Evolutionary conservation across 1,139 yeast genomes (phyloP), one percentile per base, ranked within the genome.

Genomic region (Kodamaea arcana): DNA sequence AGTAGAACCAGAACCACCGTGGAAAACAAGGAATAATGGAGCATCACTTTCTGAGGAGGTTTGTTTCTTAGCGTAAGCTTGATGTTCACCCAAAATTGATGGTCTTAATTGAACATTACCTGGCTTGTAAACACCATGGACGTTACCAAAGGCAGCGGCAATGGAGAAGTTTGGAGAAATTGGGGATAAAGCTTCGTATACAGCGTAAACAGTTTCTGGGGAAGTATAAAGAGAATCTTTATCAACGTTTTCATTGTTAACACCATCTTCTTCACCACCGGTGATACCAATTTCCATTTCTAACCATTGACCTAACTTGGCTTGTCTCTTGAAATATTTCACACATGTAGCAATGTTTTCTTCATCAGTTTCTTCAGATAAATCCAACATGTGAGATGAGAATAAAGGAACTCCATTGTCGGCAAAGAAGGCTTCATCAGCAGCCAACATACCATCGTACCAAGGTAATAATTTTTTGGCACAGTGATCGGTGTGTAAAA

Each of bases 181-280:
- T 65, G 94, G 85, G 39, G 86, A 60, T 55, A 92, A 78, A 41
- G 96, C 96, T 69, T 85, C 73, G 80, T 86, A 75, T 56, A 92
- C 97, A 51, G 78, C 80, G 73, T 67, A 94, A 40, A 92, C 96
- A 54, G 96, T 94, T 72, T 85, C 96, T 59, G 99, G 92, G 56
- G 82, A 79, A 53, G 99, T 92, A 83, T 92, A 94, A 57, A 92
- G 77, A 49, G 84, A 68, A 50, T 85, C 88, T 70, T 84, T 82
- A 64, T 80, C 80, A 50, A 86, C 97, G 66, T 80, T 77, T 70
- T 90, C 94, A 79, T 92, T 94, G 83, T 92, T 94, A 58, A 94
- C 98, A 81, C 99, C 99, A 64, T 92, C 99, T 75, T 92, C 98
- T 76, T 92, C 98, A 83, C 98, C 98, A 74, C 98, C 97, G 63